These are phyloP conservation scores for Lipomyces sp. DNA, from an alignment of 805 yeast species.

Conservation along the genomic window DNA sequence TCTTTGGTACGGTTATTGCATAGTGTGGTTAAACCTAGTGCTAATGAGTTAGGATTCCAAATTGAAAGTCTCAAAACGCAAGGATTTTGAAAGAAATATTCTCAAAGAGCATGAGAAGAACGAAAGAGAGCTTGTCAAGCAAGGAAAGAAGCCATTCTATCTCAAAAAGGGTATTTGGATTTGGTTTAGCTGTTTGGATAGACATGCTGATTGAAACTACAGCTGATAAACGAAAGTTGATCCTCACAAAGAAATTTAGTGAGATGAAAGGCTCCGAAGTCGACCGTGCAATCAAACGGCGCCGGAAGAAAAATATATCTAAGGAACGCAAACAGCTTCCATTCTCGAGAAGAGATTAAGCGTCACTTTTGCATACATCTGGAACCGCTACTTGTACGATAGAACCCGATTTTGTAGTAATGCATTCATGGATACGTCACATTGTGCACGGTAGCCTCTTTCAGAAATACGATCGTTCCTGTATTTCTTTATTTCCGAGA, in stretches of 20 bases:
- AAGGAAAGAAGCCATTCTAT: constrained; percentile 72
- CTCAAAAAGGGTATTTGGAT: constrained; percentile 39
- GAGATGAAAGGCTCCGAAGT: constrained; percentile 37
- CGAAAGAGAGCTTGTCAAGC: constrained; percentile 74
- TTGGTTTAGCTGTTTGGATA: neutral
- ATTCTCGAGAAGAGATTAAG: constrained; percentile 41
- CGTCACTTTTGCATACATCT: neutral
- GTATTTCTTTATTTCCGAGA: constrained; percentile 10
- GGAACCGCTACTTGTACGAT: neutral
- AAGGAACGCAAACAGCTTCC: constrained; percentile 44
- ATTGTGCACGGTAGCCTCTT: neutral
- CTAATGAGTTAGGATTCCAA: constrained; percentile 50
- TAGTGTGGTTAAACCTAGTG: neutral
- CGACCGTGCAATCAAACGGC: constrained; percentile 33
- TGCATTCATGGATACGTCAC: neutral
- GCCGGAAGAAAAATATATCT: constrained; percentile 36
- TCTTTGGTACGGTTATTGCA: constrained; percentile 37
- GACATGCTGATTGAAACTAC: neutral
- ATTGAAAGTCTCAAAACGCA: constrained; percentile 69
- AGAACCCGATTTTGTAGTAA: neutral
- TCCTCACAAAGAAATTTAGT: constrained; percentile 29
- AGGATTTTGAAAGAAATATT: constrained; percentile 74
- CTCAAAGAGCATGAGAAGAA: constrained; percentile 69
- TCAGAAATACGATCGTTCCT: constrained; percentile 2
- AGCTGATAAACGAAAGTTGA: constrained; percentile 35